Conservation (phyloP, 805 yeast genomes). For the Teunomyces cretensis region DNA sequence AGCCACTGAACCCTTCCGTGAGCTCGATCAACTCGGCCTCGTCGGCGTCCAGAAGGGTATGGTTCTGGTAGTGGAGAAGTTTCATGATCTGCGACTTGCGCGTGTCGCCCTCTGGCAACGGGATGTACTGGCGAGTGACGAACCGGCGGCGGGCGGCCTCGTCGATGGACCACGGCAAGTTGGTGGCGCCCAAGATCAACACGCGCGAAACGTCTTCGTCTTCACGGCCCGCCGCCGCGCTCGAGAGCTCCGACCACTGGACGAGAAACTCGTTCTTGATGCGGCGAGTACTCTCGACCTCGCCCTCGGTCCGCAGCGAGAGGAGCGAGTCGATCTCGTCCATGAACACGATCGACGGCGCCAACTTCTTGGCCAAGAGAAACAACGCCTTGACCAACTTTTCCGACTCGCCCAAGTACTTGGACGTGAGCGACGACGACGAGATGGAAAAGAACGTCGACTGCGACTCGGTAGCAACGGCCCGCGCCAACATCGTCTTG, state of each 20-base stretch:
- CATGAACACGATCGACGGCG: slow-evolving; percentile 92
- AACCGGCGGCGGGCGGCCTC: slow-evolving; percentile 95
- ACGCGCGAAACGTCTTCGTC: slow-evolving; percentile 55
- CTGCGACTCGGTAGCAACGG: slow-evolving; percentile 93
- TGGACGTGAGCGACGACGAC: slow-evolving; percentile 86
- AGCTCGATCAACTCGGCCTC: slow-evolving; percentile 56
- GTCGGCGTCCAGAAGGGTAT: slow-evolving; percentile 65
- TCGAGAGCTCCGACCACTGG: slow-evolving; percentile 91
- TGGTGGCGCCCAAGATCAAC: slow-evolving; percentile 90
- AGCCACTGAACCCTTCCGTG: slow-evolving; percentile 87
- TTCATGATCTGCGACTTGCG: slow-evolving; percentile 68
- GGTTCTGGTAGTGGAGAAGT: slow-evolving; percentile 68
- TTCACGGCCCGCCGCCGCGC: slow-evolving; percentile 76
- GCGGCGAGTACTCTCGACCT: slow-evolving; percentile 84
- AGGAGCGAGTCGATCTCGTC: slow-evolving; percentile 94
- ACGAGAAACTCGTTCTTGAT: slow-evolving; percentile 91
- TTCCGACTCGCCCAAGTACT: slow-evolving; percentile 89
- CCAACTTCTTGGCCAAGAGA: slow-evolving; percentile 75
- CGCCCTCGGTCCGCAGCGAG: slow-evolving; percentile 73
- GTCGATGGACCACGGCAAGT: slow-evolving; percentile 95
- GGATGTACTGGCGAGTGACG: slow-evolving; percentile 89
- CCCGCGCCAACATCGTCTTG: slow-evolving; percentile 94
- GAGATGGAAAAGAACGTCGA: slow-evolving; percentile 91
- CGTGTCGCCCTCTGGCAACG: slow-evolving; percentile 87
- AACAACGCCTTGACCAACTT: slow-evolving; percentile 88